These are phyloP conservation scores for Phyllosticta citriasiana DNA, from an alignment of 2,329 filamentous ascomycete species.

Conservation along the genomic window DNA sequence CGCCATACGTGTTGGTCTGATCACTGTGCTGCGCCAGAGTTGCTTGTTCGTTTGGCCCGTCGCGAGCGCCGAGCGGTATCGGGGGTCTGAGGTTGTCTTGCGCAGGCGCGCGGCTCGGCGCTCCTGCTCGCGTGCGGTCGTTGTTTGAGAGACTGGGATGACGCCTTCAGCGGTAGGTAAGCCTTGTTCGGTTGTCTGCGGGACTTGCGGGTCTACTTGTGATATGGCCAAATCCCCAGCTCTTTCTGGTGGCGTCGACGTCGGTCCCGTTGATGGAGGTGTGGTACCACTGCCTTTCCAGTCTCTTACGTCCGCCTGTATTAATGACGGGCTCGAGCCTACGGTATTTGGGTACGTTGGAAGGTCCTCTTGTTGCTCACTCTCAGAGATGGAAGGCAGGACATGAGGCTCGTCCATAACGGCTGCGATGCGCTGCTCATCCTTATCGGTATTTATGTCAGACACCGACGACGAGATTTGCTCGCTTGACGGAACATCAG, in stretches of 20 bases:
- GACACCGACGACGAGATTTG: not conserved
- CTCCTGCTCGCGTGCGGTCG: not conserved
- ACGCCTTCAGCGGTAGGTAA: no score
- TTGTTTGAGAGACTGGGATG: not conserved
- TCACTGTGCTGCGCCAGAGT: slow-evolving; percentile 16
- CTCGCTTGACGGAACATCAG: not conserved
- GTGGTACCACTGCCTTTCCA: not conserved
- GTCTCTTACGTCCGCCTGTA: not conserved
- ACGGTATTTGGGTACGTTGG: not conserved
- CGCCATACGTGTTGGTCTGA: slow-evolving; percentile 19
- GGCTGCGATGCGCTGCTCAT: not conserved
- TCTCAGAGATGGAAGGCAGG: not conserved
- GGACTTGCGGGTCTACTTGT: not conserved
- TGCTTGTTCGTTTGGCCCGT: slow-evolving; percentile 15
- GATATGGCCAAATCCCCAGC: not conserved
- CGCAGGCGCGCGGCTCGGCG: slow-evolving; percentile 48
- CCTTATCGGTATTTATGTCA: not conserved
- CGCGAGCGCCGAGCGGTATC: slow-evolving; percentile 18
- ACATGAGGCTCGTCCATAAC: not conserved
- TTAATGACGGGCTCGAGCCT: not conserved
- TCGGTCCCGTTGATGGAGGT: not conserved
- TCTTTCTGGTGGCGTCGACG: not conserved
- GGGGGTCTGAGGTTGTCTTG: slow-evolving; percentile 41
- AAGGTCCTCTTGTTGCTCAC: not conserved
- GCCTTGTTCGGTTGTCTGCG: no score